phyloP scores from a whole-genome alignment of 768 basidiomycete genomes.

The Xanthoconium purpureum region DNA sequence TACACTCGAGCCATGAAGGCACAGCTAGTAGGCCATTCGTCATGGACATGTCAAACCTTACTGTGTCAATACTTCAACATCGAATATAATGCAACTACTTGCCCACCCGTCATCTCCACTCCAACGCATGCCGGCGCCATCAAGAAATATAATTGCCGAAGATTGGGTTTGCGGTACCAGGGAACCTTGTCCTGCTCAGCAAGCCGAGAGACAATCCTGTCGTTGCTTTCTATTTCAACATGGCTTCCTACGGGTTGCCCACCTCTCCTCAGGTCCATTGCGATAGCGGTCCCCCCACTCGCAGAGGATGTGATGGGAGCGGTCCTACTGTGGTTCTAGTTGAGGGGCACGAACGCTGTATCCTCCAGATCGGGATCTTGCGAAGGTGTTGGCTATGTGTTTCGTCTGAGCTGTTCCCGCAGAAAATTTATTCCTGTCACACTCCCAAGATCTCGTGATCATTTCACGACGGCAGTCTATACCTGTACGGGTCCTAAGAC shows the following conservation, averaged over 20 bases:
- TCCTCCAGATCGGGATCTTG: too few relatives aligned
- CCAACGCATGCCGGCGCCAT: constrained; percentile 24
- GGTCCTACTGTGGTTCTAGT: too few relatives aligned
- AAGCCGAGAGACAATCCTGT: constrained; percentile 14
- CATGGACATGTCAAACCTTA: constrained; percentile 45
- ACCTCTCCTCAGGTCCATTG: constrained; percentile 4
- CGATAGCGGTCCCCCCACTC: too few relatives aligned
- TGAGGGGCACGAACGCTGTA: too few relatives aligned
- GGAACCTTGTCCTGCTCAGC: constrained; percentile 39
- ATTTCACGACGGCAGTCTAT: too few relatives aligned
- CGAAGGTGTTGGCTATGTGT: too few relatives aligned
- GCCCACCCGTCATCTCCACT: constrained; percentile 30
- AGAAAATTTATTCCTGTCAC: too few relatives aligned
- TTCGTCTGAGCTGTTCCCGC: too few relatives aligned
- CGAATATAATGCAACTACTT: neutral
- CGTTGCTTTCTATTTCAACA: neutral
- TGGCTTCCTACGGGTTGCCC: neutral
- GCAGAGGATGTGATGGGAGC: too few relatives aligned
- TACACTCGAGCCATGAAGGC: constrained; percentile 53
- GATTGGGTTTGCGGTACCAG: too few relatives aligned
- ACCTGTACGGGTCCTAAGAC: too few relatives aligned
- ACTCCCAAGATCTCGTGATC: too few relatives aligned
- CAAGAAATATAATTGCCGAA: constrained; percentile 38
- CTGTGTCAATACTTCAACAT: neutral
- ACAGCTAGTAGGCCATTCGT: constrained; percentile 63